Conservation (phyloP, 1,139 yeast species). For the Sugiyamaella grinbergsii region DNA sequence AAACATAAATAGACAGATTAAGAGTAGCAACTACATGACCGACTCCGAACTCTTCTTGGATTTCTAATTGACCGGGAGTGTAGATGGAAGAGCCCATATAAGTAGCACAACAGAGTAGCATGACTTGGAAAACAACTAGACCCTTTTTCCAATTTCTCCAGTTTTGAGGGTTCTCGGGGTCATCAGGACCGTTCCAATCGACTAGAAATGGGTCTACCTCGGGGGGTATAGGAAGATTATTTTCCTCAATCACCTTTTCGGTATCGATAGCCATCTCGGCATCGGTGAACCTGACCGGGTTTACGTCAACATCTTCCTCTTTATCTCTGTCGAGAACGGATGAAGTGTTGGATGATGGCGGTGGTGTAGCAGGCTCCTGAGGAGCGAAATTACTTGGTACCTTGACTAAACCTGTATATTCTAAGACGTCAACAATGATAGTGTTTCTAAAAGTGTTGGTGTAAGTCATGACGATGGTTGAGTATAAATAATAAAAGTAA, state of each 20-base stretch:
- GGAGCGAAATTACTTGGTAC: slow-evolving; percentile 24
- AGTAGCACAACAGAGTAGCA: slow-evolving; percentile 52
- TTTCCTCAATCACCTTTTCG: slow-evolving; percentile 2
- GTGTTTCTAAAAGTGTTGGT: slow-evolving; percentile 27
- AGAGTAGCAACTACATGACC: slow-evolving; percentile 49
- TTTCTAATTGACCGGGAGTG: slow-evolving; percentile 54
- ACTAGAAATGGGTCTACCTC: slow-evolving; percentile 21
- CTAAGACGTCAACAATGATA: slow-evolving; percentile 27
- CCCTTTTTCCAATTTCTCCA: slow-evolving; percentile 51
- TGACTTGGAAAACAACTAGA: slow-evolving; percentile 46
- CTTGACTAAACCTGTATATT: slow-evolving; percentile 23
- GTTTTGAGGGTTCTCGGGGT: slow-evolving; percentile 59
- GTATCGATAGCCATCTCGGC: slow-evolving; percentile 8
- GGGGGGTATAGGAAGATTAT: not conserved
- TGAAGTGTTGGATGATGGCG: slow-evolving; percentile 1
- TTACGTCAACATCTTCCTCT: slow-evolving; percentile 6
- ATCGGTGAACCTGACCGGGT: slow-evolving; percentile 4
- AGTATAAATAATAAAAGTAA: no score
- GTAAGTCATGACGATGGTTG: slow-evolving; percentile 24
- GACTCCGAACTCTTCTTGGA: slow-evolving; percentile 49
- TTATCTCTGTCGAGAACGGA: slow-evolving; percentile 8
- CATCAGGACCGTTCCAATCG: slow-evolving; percentile 52
- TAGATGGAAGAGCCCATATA: slow-evolving; percentile 63
- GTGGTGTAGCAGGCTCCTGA: slow-evolving; percentile 17
- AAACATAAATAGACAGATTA: slow-evolving; percentile 56